phyloP scores from a whole-genome alignment of 2,329 filamentous ascomycete genomes.

The Colletotrichum karsti region DNA sequence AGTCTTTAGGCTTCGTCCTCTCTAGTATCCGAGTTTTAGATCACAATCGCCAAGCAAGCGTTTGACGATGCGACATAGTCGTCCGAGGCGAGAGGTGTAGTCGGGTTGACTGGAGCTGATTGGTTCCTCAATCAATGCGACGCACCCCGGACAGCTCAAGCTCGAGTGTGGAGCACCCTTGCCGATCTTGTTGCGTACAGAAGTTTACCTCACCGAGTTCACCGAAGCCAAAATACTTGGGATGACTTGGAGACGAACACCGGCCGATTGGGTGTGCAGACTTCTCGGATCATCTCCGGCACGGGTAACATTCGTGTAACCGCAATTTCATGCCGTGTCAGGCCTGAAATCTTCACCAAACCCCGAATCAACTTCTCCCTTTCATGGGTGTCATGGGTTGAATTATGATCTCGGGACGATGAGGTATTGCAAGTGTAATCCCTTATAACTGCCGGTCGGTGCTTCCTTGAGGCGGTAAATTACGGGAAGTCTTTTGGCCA shows the following conservation, averaged over 20 bases:
- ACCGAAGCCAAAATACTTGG: not conserved
- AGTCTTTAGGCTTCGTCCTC: not conserved
- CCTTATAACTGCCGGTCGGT: too few relatives aligned
- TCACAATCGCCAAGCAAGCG: not conserved
- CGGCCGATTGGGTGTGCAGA: not conserved
- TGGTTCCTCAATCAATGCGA: not conserved
- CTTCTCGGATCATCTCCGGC: not conserved
- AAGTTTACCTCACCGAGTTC: not conserved
- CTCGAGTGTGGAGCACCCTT: not conserved
- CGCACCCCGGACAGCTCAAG: slow-evolving; percentile 8
- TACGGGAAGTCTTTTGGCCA: too few relatives aligned
- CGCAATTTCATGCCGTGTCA: too few relatives aligned
- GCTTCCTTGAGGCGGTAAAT: too few relatives aligned
- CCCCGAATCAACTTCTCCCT: too few relatives aligned
- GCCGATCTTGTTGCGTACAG: not conserved
- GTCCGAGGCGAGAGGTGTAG: not conserved
- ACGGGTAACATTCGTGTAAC: too few relatives aligned
- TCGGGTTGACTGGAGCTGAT: slow-evolving; percentile 12
- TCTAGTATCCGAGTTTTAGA: not conserved
- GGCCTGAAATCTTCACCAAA: too few relatives aligned
- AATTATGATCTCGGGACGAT: too few relatives aligned
- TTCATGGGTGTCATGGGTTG: too few relatives aligned
- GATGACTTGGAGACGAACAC: not conserved
- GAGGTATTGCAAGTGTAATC: too few relatives aligned
- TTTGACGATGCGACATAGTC: not conserved